Conservation (phyloP, 2,329 filamentous ascomycete species). For the Aspergillus sp. region DNA sequence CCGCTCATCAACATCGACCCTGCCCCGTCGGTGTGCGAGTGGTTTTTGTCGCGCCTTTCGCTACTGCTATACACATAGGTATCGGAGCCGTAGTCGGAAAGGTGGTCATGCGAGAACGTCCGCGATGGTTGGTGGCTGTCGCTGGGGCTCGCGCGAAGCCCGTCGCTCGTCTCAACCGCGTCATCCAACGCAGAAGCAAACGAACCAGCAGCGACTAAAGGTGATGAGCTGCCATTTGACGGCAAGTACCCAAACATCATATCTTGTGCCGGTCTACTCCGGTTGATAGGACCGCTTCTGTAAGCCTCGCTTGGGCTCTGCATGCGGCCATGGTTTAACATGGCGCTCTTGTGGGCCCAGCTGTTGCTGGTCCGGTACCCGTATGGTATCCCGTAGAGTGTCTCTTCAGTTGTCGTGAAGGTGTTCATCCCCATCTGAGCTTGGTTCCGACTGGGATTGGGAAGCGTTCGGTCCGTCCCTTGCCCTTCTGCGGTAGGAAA, state of each 20-base stretch:
- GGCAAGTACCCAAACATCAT: conserved; percentile 34
- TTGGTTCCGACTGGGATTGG: conserved; percentile 34
- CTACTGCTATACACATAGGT: conserved; percentile 44
- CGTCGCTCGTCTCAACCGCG: conserved; percentile 21
- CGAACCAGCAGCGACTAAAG: conserved; percentile 11
- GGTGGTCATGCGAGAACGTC: conserved; percentile 24
- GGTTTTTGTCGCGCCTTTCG: conserved; percentile 30
- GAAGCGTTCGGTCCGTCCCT: conserved; percentile 38
- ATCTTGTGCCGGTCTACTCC: conserved; percentile 29
- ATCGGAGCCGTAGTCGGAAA: conserved; percentile 35
- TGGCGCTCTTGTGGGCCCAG: conserved; percentile 20
- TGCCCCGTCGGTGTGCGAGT: conserved; percentile 25
- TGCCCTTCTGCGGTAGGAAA: conserved; percentile 26
- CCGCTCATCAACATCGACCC: conserved; percentile 43
- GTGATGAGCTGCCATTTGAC: conserved; percentile 20
- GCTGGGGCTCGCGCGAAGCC: conserved; percentile 16
- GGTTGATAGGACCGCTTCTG: conserved; percentile 20
- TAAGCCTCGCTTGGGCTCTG: conserved; percentile 25
- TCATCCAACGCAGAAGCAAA: conserved; percentile 23
- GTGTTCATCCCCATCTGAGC: conserved; percentile 15
- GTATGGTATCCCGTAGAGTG: conserved; percentile 19
- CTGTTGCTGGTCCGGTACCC: conserved; percentile 23
- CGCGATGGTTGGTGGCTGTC: conserved; percentile 18
- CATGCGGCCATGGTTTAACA: conserved; percentile 20
- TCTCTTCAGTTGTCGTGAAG: conserved; percentile 20